Conservation (phyloP, 352 stramenopile species). For the Plasmopara viticola region DNA sequence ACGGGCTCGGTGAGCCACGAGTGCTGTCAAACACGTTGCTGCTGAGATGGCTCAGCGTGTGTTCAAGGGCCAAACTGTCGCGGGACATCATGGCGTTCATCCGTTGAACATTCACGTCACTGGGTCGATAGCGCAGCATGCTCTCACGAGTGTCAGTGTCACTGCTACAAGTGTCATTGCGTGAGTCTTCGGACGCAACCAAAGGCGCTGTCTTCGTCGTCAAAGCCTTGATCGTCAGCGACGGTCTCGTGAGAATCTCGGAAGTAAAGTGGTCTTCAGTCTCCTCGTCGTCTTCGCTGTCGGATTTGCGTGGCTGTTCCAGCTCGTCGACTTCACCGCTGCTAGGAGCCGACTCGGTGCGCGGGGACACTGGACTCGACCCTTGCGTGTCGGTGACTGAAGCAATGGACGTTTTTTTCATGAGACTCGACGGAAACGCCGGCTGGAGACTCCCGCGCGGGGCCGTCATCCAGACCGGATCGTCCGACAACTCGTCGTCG, state of each 20-base stretch:
- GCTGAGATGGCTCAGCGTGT: constrained; percentile 20
- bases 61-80: constrained; percentile 47
- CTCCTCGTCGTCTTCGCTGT: constrained; percentile 23
- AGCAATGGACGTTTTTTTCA: constrained; percentile 51
- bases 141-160: constrained; percentile 44
- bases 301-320: constrained; percentile 9
- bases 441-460: constrained; percentile 53
- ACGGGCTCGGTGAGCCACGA: constrained; percentile 16
- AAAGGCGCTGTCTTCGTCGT: constrained; percentile 28
- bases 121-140: constrained; percentile 69
- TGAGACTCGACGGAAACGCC: constrained; percentile 39
- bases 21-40: constrained; percentile 20
- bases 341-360: constrained; percentile 18
- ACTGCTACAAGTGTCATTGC: constrained; percentile 4
- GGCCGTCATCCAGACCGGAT: constrained; percentile 64
- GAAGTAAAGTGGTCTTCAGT: constrained; percentile 26
- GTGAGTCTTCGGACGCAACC: constrained; percentile 10
- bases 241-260: constrained; percentile 14
- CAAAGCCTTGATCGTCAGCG: constrained; percentile 22
- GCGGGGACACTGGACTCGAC: constrained; percentile 22
- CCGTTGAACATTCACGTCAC: constrained; percentile 47
- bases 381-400: constrained; percentile 28
- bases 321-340: constrained; percentile 31
- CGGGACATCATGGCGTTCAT: constrained; percentile 39
- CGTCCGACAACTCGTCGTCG: constrained; percentile 62